Conservation (phyloP, 2,329 filamentous ascomycete species). For the Delphinella strobiligena region DNA sequence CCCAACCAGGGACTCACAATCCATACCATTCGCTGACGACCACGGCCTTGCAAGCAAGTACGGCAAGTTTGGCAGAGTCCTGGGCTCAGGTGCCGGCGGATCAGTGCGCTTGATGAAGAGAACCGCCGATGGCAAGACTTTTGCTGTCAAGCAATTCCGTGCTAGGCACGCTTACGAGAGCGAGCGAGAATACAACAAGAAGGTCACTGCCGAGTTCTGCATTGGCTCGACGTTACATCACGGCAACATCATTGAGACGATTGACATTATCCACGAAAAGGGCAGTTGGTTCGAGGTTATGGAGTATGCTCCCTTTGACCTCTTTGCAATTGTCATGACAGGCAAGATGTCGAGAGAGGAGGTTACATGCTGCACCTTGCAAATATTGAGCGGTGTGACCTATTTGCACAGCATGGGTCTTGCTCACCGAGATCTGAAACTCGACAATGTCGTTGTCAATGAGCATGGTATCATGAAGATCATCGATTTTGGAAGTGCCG, state of each 20-base stretch:
- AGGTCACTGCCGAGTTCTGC: slow-evolving; percentile 95
- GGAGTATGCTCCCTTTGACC: slow-evolving; percentile 92
- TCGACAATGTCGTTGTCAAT: slow-evolving; percentile 97
- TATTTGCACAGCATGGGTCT: slow-evolving; percentile 93
- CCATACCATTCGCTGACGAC: slow-evolving; percentile 80
- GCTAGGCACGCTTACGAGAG: slow-evolving; percentile 86
- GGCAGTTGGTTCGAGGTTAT: slow-evolving; percentile 96
- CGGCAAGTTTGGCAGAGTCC: slow-evolving; percentile 85
- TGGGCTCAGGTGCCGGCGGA: slow-evolving; percentile 87
- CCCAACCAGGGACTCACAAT: slow-evolving; percentile 11
- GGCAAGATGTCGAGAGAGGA: slow-evolving; percentile 92
- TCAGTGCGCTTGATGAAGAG: slow-evolving; percentile 92
- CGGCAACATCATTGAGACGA: slow-evolving; percentile 94
- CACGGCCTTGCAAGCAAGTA: slow-evolving; percentile 86
- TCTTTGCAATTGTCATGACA: slow-evolving; percentile 98
- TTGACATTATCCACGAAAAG: slow-evolving; percentile 93
- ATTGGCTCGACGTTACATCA: slow-evolving; percentile 95
- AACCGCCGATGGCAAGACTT: slow-evolving; percentile 81
- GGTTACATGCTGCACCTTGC: slow-evolving; percentile 79
- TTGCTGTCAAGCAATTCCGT: slow-evolving; percentile 95
- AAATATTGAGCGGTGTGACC: slow-evolving; percentile 87
- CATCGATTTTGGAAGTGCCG: slow-evolving; percentile 95
- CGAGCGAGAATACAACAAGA: slow-evolving; percentile 93
- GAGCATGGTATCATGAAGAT: slow-evolving; percentile 98
- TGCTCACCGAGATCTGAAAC: slow-evolving; percentile 86